Conservation (phyloP, 2,329 filamentous ascomycete genomes). For the Neospermospora avenae region DNA sequence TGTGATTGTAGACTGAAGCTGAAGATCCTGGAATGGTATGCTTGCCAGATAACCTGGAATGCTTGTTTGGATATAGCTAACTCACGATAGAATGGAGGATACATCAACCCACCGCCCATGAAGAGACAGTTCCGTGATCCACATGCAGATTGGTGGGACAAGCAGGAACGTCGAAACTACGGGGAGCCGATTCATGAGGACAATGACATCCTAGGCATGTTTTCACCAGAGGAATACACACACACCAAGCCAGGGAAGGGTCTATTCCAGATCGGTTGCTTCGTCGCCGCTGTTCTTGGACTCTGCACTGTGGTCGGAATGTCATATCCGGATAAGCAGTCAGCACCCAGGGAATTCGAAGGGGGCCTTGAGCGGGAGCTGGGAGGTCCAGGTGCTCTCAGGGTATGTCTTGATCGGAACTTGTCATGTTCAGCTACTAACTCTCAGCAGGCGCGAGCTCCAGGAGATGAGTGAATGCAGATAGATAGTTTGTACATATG, state of each 20-base stretch:
- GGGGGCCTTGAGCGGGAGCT: constrained; percentile 72
- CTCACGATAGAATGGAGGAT: constrained; percentile 69
- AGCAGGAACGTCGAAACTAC: constrained; percentile 95
- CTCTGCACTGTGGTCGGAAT: constrained; percentile 65
- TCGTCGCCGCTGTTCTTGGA: constrained; percentile 60
- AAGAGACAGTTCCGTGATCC: constrained; percentile 94
- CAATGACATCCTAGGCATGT: constrained; percentile 86
- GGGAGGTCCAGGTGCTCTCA: constrained; percentile 63
- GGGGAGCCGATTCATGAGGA: constrained; percentile 97
- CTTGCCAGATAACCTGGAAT: constrained; percentile 17
- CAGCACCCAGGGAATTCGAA: constrained; percentile 68
- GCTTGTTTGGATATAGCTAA: neutral
- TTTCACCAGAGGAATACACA: constrained; percentile 85
- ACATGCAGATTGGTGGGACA: constrained; percentile 92
- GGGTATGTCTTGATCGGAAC: constrained; percentile 49
- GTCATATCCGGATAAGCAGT: constrained; percentile 69
- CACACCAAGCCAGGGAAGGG: constrained; percentile 72
- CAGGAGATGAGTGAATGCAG: constrained; percentile 44
- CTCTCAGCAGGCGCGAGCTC: constrained; percentile 47
- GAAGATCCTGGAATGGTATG: constrained; percentile 66
- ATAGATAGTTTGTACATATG: constrained; percentile 36
- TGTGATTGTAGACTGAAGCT: constrained; percentile 43
- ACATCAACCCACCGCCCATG: constrained; percentile 72
- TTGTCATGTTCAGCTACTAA: constrained; percentile 17
- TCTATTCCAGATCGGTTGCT: constrained; percentile 63